Evolutionary conservation across 257 asterid species (phyloP).

Genomic region (Solanum raphanifolium): DNA sequence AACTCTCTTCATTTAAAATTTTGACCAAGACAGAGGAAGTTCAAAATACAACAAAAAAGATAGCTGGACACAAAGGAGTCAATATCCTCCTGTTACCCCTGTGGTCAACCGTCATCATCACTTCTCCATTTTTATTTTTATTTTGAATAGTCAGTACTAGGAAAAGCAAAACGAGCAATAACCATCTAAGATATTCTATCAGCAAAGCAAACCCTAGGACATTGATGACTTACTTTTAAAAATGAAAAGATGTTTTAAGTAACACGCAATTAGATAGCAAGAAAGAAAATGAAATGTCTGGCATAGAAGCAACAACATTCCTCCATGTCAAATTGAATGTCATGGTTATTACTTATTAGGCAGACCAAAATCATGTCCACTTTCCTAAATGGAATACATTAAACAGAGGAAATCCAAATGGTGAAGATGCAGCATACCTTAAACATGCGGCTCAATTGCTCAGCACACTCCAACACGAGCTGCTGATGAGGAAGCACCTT

Average conservation of each 20-base stretch:
- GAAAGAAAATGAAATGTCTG: neutral
- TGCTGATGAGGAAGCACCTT: conserved; percentile 39
- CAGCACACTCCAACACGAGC: conserved; percentile 43
- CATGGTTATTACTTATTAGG: neutral
- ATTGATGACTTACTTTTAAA: neutral
- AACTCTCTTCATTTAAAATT: neutral
- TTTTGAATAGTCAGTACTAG: neutral
- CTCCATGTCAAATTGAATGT: neutral
- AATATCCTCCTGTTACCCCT: neutral
- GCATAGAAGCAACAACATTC: neutral
- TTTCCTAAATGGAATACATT: neutral
- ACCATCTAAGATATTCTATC: neutral
- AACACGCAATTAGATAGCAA: neutral
- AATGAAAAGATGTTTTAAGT: neutral
- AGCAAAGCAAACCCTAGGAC: neutral
- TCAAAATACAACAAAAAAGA: neutral
- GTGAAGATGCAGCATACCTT: conserved; percentile 14
- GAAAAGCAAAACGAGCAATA: neutral
- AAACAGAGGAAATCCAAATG: neutral
- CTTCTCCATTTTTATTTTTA: neutral
- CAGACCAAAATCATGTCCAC: neutral
- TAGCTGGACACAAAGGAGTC: neutral
- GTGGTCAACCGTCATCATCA: neutral
- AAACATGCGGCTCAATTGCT: conserved; percentile 38
- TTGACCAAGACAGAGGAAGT: neutral